Evolutionary conservation across 2,329 filamentous ascomycete species (phyloP), one percentile per base, ranked within the genome.

Genomic region (Tolypocladium pustulatum): DNA sequence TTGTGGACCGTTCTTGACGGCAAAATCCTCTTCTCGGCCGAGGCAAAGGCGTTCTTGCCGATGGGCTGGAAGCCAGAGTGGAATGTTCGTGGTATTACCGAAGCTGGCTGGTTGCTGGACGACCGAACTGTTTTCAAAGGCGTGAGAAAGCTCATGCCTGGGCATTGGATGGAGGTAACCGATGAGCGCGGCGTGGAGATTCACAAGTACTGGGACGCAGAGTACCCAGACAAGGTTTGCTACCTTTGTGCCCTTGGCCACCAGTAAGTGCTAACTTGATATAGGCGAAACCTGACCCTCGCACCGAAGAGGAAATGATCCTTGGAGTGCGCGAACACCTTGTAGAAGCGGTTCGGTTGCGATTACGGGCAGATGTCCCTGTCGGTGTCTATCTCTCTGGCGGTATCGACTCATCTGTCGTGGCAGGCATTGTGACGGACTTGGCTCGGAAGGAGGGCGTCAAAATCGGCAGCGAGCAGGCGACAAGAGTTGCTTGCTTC

Each of bases 311-410:
- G 27, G 80, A 84, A 49, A 78, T 83, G 69, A 71, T 83, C 2
- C 58, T 69, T 25, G 76, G 74, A 2, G 78, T 84, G 0, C 72
- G 81, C 7, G 68, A 79, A 52, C 72, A 72, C 2, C 64, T 85
- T 15, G 65, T 82, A 1, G 79, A 84, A 37, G 73, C 81, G 0
- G 71, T 84, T 13, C 74, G 74, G n/a, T 62, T 82, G 22, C 76
- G 82, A 6, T 69, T 85, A 12, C 73, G 77, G 20, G 81, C 82
- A 1, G 82, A 85, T 65, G 82, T 84, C 0, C 80, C 80, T 0
- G 72, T 85, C 3, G 82, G 80, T 2, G 71, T 85, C 56, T 84
- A 81, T 59, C 69, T 85, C 0, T 79, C 75, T 27, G 82, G 83
- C 5, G 83, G 82, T 1, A 76, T 85, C 55, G 82, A 85, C 65